Conservation (phyloP, 805 yeast species). For the Ogataea nitratoaversa region DNA sequence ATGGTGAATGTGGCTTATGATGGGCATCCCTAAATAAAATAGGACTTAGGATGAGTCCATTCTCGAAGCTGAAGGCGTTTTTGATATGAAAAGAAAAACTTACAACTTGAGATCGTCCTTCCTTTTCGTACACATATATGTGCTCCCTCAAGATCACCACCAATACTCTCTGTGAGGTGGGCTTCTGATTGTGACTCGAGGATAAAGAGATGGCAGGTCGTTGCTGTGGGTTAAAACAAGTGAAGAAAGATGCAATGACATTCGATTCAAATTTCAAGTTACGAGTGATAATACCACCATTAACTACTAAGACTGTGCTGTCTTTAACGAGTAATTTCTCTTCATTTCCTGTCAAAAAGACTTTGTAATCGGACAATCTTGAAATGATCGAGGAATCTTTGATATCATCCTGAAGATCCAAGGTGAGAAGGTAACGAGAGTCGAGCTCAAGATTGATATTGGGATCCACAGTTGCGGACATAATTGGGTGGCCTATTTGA, state of each 20-base stretch:
- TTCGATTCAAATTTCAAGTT: constrained; percentile 47
- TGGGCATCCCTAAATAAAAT: constrained; percentile 4
- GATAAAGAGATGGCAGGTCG: background rate
- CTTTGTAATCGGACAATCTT: constrained; percentile 9
- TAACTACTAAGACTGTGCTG: constrained; percentile 42
- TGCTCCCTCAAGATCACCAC: constrained; percentile 59
- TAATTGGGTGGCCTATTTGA: too few relatives aligned
- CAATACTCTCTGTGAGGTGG: constrained; percentile 35
- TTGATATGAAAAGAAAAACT: constrained; percentile 67
- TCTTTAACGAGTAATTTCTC: constrained; percentile 25
- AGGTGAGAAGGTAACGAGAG: constrained; percentile 13
- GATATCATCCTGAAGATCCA: constrained; percentile 20
- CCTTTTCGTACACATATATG: constrained; percentile 56
- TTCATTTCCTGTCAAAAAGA: constrained; percentile 17
- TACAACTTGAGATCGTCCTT: constrained; percentile 56
- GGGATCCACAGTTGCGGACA: background rate
- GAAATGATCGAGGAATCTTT: constrained; percentile 10
- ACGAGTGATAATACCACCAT: constrained; percentile 46
- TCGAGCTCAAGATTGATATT: constrained; percentile 12
- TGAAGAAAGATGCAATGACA: constrained; percentile 58
- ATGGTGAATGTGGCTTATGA: constrained; percentile 3
- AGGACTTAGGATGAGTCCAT: constrained; percentile 50
- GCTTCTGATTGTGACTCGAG: background rate
- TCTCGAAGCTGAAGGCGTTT: constrained; percentile 58
- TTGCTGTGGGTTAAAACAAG: constrained; percentile 38